Base-by-base conservation (phyloP, 148 eudicot genomes). In the Diospyros kaki region DNA sequence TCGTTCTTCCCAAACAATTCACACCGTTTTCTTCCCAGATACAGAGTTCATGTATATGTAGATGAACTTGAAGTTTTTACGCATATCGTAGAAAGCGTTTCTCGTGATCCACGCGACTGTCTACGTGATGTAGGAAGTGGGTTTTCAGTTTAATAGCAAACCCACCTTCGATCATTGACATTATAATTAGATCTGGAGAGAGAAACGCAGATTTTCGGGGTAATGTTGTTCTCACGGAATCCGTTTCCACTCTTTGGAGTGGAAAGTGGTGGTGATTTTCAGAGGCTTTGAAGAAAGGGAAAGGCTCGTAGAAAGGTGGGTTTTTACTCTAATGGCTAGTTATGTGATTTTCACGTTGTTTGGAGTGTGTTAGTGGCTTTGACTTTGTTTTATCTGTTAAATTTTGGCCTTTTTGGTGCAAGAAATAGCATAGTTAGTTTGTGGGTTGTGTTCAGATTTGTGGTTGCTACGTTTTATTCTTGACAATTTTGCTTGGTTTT, bases 231-330 rank as follows among this genome's bases (percentile, higher is more conserved):
- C 59, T 59, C 43, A 48, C 44, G 69, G 54, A 73, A 68, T 44
- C 69, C 46, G 46, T 73, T 44, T 66, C 41, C 62, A 6, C 54
- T 42, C 60, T 58, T 64, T 71, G 51, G 40, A 67, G 71, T 63
- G 56, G 41, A 64, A 73, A 69, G 74, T 46, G 52, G 75, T 74
- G 78, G 64, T 78, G 81, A 41, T 76, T 74, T 76, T 53, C 66
- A 67, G 54, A 72, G 81, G 72, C 71, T 78, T 83, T 81, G 64
- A 55, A 78, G 81, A 56, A 39, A 56, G 73, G 75, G 66, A 78
- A 69, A 68, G 65, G 77, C 71, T 72, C 75, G 63, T 80, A 58
- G 64, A 64, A 80, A 84, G 83, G 85, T 74, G 63, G 58, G 75
- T 75, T 12, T 69, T 72, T 52, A 15, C 52, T 60, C 7, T 39